Percentiles rank a stretch among this genome's conserved stretches.
Conservation (phyloP, 2,329 filamentous ascomycete species). For the Colletotrichum theobromicola region DNA sequence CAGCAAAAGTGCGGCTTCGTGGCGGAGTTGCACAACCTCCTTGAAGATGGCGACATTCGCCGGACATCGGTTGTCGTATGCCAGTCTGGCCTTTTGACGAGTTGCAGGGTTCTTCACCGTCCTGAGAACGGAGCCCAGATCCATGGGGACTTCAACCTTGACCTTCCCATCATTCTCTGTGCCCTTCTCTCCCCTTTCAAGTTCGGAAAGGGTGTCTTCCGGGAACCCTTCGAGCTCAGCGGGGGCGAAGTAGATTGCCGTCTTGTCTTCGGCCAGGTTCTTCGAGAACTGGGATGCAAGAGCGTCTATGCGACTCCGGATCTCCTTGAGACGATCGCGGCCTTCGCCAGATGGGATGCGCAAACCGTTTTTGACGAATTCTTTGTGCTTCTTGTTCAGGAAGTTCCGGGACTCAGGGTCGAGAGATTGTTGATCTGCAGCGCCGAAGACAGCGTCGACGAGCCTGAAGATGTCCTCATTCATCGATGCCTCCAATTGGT, state of each 20-base stretch:
- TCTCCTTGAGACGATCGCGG: not conserved
- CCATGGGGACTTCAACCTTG: conserved; percentile 81
- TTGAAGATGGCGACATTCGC: conserved; percentile 71
- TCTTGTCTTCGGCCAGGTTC: not conserved
- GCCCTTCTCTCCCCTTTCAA: conserved; percentile 67
- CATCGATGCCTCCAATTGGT: not conserved
- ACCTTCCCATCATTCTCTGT: conserved; percentile 73
- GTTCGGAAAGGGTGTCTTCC: conserved; percentile 45
- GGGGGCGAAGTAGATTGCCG: not conserved
- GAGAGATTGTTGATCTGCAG: accelerated
- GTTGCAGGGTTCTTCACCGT: conserved; percentile 74
- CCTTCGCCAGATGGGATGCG: not conserved
- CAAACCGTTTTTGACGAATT: not conserved
- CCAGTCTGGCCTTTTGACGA: conserved; percentile 35
- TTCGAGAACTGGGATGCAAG: not conserved
- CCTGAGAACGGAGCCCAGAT: conserved; percentile 77
- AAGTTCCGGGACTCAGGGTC: not conserved
- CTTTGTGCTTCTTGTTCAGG: not conserved
- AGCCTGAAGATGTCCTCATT: not conserved
- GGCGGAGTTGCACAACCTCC: conserved; percentile 75
- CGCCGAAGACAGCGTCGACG: not conserved
- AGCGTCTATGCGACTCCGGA: not conserved
- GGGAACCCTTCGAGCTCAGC: not conserved
- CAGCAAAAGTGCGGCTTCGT: conserved; percentile 78
- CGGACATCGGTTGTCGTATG: not conserved